Percentiles rank a stretch among this genome's conserved stretches.
Evolutionary conservation across 352 stramenopile species (phyloP).

Genomic region (Phytophthora nicotianae): DNA sequence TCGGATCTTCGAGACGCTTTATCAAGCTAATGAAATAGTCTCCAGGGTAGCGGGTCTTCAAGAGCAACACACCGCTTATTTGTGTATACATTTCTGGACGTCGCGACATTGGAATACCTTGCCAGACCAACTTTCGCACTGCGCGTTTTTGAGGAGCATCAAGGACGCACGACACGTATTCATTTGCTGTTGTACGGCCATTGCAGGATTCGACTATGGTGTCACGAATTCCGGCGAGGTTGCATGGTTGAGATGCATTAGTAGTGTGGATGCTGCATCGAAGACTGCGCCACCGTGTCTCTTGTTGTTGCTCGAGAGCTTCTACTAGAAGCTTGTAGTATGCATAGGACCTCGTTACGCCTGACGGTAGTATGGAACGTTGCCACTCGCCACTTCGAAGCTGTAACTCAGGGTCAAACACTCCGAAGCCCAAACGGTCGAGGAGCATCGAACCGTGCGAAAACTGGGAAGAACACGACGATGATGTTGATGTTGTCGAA

Average conservation of each 20-base stretch:
- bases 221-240: background rate
- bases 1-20: conserved; percentile 27
- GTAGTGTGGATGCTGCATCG: conserved; percentile 10
- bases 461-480: conserved; percentile 22
- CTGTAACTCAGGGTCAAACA: conserved; percentile 45
- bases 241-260: background rate
- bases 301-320: conserved; percentile 47
- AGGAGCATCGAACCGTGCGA: conserved; percentile 23
- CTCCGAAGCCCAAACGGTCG: conserved; percentile 57
- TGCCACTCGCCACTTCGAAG: conserved; percentile 32
- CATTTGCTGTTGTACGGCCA: background rate
- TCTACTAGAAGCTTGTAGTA: conserved; percentile 60
- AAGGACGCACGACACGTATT: conserved; percentile 2
- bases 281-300: conserved; percentile 36
- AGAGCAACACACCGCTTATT: conserved; percentile 45
- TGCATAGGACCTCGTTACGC: conserved; percentile 34
- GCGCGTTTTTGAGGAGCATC: conserved; percentile 4
- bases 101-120: conserved; percentile 49
- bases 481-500: conserved; percentile 29
- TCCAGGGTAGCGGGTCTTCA: conserved; percentile 18
- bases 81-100: conserved; percentile 51
- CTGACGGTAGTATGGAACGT: conserved; percentile 1
- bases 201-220: background rate
- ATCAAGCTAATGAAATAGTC: conserved; percentile 48
- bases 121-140: conserved; percentile 48